Percentiles rank a stretch among this genome's conserved stretches.
phyloP scores from a whole-genome alignment of 2,329 filamentous ascomycete species.

The Penicillium sp. region DNA sequence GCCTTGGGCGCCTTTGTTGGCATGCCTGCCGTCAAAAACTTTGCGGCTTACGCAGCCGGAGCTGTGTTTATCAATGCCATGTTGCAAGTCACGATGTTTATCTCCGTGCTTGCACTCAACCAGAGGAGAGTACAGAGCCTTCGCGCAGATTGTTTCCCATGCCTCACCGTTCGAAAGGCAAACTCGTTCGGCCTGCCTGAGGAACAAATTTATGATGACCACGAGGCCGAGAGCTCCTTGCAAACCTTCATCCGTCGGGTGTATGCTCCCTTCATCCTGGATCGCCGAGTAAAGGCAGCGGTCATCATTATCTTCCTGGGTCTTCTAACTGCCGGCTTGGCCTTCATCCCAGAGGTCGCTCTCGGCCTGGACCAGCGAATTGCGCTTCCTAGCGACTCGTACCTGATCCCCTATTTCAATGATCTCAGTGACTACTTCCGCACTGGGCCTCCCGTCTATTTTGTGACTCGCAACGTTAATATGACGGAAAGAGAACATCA shows the following conservation, averaged over 20 bases:
- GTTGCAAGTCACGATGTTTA: slow-evolving; percentile 96
- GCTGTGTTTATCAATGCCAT: slow-evolving; percentile 96
- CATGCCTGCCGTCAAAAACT: slow-evolving; percentile 97
- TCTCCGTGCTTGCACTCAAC: slow-evolving; percentile 86
- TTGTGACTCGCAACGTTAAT: slow-evolving; percentile 81
- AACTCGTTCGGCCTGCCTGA: slow-evolving; percentile 64
- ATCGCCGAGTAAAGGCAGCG: slow-evolving; percentile 72
- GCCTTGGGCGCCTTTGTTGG: slow-evolving; percentile 88
- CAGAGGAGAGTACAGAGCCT: slow-evolving; percentile 85
- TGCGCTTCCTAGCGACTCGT: slow-evolving; percentile 88
- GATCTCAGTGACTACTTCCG: slow-evolving; percentile 92
- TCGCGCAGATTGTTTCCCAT: slow-evolving; percentile 89
- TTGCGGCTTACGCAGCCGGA: slow-evolving; percentile 92
- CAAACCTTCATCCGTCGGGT: slow-evolving; percentile 86
- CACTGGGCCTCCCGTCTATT: slow-evolving; percentile 90
- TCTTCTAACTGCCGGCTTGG: slow-evolving; percentile 79
- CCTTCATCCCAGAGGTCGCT: slow-evolving; percentile 77
- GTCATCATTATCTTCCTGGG: slow-evolving; percentile 82
- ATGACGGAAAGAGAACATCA: slow-evolving; percentile 73
- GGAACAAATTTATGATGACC: slow-evolving; percentile 65
- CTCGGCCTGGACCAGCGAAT: slow-evolving; percentile 93
- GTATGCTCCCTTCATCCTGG: slow-evolving; percentile 80
- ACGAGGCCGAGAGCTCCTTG: slow-evolving; percentile 75
- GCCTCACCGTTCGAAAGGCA: slow-evolving; percentile 74
- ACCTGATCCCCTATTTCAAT: slow-evolving; percentile 94